Evolutionary conservation across 169 alveolate species (phyloP).

Genomic region (Eimeria tenella): DNA sequence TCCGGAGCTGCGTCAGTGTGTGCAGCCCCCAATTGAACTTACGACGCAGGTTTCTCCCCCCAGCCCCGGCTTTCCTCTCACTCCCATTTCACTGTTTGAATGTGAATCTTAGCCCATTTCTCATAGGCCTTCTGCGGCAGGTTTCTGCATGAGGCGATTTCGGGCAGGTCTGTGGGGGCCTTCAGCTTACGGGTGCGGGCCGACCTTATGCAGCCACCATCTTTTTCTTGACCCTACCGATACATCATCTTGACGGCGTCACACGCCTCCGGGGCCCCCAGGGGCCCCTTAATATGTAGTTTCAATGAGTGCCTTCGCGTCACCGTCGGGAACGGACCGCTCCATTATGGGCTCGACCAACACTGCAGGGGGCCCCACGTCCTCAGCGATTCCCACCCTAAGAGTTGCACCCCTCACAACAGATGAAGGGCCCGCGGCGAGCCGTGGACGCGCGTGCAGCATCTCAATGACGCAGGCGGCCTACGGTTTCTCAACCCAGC

Average conservation of each 20-base stretch:
- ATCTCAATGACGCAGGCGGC: background rate
- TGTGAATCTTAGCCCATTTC: background rate
- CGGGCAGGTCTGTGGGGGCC: background rate
- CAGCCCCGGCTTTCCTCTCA: background rate
- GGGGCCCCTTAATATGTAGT: slow-evolving; percentile 41
- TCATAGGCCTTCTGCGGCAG: background rate
- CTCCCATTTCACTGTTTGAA: background rate
- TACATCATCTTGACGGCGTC: too few species aligned
- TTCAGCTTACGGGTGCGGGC: background rate
- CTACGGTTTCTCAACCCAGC: background rate
- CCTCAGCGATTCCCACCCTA: background rate
- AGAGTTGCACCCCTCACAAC: background rate
- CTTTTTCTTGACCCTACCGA: too few species aligned
- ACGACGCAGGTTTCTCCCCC: background rate
- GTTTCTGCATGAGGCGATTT: background rate
- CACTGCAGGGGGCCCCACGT: background rate
- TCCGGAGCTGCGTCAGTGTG: background rate
- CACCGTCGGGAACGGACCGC: slow-evolving; percentile 42
- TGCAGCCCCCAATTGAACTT: background rate
- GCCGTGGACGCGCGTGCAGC: background rate
- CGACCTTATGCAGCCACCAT: too few species aligned
- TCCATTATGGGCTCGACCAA: background rate
- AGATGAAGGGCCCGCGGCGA: background rate
- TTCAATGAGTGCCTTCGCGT: slow-evolving; percentile 28
- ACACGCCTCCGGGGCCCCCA: slow-evolving; percentile 10